These are phyloP conservation scores for Uromyces viciae-fabae DNA, from an alignment of 1,284 basidiomycete genomes.

Conservation along the genomic window DNA sequence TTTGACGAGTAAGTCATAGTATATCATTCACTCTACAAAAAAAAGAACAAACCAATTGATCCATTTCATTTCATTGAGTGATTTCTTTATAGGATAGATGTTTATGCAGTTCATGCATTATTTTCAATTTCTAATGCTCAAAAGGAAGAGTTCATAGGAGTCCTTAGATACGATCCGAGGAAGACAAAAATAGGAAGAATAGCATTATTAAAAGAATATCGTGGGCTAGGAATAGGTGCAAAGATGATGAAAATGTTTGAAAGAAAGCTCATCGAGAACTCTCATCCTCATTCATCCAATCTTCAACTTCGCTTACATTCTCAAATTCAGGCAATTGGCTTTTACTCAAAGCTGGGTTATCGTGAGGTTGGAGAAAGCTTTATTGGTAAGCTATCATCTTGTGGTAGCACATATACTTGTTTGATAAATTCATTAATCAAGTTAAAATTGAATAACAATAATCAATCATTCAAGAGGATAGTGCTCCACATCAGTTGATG, in stretches of 20 bases:
- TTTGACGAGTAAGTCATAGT: neutral
- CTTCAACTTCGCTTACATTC: slow-evolving; percentile 17
- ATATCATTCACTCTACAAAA: neutral
- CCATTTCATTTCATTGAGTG: neutral
- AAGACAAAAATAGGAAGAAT: slow-evolving; percentile 1
- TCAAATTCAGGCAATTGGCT: slow-evolving; percentile 2
- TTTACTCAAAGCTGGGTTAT: slow-evolving; percentile 5
- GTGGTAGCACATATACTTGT: neutral
- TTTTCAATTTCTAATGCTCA: slow-evolving; percentile 7
- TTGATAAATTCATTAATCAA: neutral
- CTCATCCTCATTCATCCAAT: neutral
- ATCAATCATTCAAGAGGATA: neutral
- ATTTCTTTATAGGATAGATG: neutral
- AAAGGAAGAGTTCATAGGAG: neutral
- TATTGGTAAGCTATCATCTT: neutral
- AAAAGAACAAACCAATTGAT: neutral
- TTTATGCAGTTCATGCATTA: neutral
- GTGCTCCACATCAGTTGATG: slow-evolving; percentile 25
- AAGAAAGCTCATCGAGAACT: neutral
- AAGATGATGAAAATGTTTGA: slow-evolving; percentile 8
- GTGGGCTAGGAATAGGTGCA: neutral
- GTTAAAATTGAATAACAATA: neutral
- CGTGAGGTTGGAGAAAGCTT: neutral
- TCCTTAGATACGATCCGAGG: neutral
- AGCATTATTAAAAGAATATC: neutral